These are phyloP conservation scores for Zychaea mexicana DNA, from an alignment of 371 early-diverging fungal genomes.

Conservation along the genomic window DNA sequence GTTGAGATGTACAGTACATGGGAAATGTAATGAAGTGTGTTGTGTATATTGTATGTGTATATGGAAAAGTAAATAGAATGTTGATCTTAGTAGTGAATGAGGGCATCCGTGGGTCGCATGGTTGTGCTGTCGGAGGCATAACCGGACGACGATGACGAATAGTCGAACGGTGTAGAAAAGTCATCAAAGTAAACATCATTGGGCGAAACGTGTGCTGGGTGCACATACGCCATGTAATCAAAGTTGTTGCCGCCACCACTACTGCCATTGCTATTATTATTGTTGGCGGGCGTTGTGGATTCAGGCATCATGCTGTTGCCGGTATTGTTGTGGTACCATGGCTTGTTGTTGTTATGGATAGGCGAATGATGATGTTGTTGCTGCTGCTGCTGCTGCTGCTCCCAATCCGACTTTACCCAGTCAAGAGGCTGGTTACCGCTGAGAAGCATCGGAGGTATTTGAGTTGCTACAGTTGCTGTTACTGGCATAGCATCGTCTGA, in stretches of 20 bases:
- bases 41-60: background rate
- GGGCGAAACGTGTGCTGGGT: slow-evolving; percentile 5
- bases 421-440: background rate
- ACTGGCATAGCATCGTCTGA: slow-evolving; percentile 2
- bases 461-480: background rate
- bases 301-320: background rate
- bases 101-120: slow-evolving; percentile 24
- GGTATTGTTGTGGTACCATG: background rate
- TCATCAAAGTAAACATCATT: slow-evolving; percentile 10
- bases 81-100: slow-evolving; percentile 17
- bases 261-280: background rate
- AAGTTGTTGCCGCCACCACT: background rate
- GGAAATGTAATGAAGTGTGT: background rate
- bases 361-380: background rate
- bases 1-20: background rate
- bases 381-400: background rate
- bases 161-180: slow-evolving; percentile 1
- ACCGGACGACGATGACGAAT: slow-evolving; percentile 5
- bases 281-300: background rate
- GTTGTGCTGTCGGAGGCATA: slow-evolving; percentile 10
- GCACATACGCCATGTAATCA: background rate
- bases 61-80: background rate
- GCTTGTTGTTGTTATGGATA: background rate
- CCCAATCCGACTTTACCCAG: slow-evolving; percentile 3
- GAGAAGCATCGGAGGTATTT: background rate